Conservation (phyloP, 192 early-diverging fungal species). For the Umbelopsis isabellina region DNA sequence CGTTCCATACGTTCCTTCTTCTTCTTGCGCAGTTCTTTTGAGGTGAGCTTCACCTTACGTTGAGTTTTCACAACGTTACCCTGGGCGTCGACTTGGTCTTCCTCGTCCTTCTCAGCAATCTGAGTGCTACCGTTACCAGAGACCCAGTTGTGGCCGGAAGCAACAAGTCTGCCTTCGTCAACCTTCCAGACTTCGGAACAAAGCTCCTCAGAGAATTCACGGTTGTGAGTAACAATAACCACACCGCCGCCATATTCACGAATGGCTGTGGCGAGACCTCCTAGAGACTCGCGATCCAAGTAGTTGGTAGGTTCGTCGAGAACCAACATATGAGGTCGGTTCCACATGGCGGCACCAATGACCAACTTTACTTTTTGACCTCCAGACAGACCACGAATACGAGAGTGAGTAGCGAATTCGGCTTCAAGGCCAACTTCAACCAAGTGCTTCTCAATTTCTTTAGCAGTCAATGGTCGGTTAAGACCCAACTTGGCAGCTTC, state of each 20-base stretch:
- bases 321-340: conserved; percentile 88
- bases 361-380: conserved; percentile 90
- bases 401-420: conserved; percentile 74
- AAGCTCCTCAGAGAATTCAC: conserved; percentile 76
- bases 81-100: conserved; percentile 65
- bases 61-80: conserved; percentile 76
- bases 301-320: conserved; percentile 88
- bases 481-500: conserved; percentile 78
- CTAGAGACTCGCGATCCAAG: conserved; percentile 66
- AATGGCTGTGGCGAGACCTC: conserved; percentile 75
- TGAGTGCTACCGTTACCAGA: conserved; percentile 51
- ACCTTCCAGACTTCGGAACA: conserved; percentile 80
- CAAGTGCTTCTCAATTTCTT: conserved; percentile 74
- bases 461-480: conserved; percentile 71
- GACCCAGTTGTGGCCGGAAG: conserved; percentile 59
- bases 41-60: conserved; percentile 60
- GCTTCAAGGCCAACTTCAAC: conserved; percentile 76
- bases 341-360: conserved; percentile 83
- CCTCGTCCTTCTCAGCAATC: conserved; percentile 53
- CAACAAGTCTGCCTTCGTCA: conserved; percentile 58
- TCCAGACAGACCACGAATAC: conserved; percentile 72
- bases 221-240: conserved; percentile 85
- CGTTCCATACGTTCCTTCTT: conserved; percentile 63
- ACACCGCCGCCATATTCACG: conserved; percentile 79
- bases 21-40: conserved; percentile 59